phyloP scores from a whole-genome alignment of 179 eudicot species.

The Silene coronaria region DNA sequence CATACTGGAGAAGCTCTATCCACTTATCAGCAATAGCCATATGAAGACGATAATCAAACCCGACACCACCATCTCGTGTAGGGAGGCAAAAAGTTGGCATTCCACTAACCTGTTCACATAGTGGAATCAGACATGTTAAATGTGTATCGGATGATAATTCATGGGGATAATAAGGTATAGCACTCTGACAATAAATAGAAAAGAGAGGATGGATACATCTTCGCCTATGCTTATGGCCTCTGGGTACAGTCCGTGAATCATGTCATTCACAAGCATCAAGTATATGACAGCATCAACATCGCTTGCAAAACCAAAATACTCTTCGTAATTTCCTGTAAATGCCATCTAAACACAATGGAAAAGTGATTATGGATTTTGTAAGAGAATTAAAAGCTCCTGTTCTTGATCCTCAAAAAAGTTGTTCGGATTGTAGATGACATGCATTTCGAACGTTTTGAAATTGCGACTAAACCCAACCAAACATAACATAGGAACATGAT shows the following conservation, averaged over 20 bases:
- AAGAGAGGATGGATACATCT: slow-evolving; percentile 52
- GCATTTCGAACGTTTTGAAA: not conserved
- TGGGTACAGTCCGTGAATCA: slow-evolving; percentile 85
- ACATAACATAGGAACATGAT: too few relatives aligned
- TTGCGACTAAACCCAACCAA: too few relatives aligned
- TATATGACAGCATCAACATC: slow-evolving; percentile 95
- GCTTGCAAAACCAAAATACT: slow-evolving; percentile 79
- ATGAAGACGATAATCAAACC: slow-evolving; percentile 93
- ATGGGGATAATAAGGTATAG: not conserved
- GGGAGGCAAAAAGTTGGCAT: slow-evolving; percentile 92
- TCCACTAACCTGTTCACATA: slow-evolving; percentile 78
- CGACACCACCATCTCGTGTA: slow-evolving; percentile 87
- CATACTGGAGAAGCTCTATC: slow-evolving; percentile 95
- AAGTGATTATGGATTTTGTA: not conserved
- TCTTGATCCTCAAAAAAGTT: too few relatives aligned
- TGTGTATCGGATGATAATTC: not conserved
- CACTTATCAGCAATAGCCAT: slow-evolving; percentile 99
- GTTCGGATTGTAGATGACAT: not conserved
- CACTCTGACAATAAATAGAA: slow-evolving; percentile 6
- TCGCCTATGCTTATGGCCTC: slow-evolving; percentile 84
- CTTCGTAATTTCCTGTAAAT: slow-evolving; percentile 84
- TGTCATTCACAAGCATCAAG: slow-evolving; percentile 94
- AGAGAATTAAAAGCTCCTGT: too few relatives aligned
- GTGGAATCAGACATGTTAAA: not conserved
- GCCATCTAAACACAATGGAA: slow-evolving; percentile 36